Base-by-base conservation (phyloP, 2,329 filamentous ascomycete genomes). In the Ceratocystis variospora region DNA sequence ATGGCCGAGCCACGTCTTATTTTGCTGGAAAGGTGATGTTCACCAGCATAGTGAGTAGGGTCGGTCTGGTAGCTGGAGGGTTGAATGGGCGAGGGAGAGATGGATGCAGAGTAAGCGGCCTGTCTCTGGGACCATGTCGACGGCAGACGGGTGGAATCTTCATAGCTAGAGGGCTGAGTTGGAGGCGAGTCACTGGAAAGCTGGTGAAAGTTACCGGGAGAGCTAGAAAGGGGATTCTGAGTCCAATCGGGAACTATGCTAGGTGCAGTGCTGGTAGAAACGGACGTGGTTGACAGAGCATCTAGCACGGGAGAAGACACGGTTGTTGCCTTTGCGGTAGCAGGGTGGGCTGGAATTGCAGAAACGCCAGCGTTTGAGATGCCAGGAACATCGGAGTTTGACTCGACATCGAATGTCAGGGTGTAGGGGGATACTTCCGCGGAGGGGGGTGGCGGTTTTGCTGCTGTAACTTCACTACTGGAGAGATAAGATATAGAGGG, bases 51-150 rank as follows among this genome's bases (percentile, higher is more conserved):
- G 25, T 57, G 59, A 45, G 31, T n/a, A 15, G 15, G 31, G 15
- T 81, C 80, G 75, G 79, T 77, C 61, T 85, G 82, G 71, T 79
- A 83, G 73, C 82, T 84, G 68, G 4, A 81, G 80, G 31, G 80
- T 65, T 70, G 72, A 31, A 71, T 74, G 17, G 74, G 75, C 48
- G 76, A 75, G 8, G 76, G 77, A 50, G 53, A 57, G 28, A 53
- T 25, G 25, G 48, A 53, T 53, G 8, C 22, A 2, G 48, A 53
- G 25, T 59, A 59, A n/a, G 8, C 55, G 1, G 6, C 17, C 31
- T 59, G 55, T 10, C 55, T 59, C 15, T 37, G 55, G 15, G 55
- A 37, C 55, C 55, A 59, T 5, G 28, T n/a, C 17, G 55, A 31
- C 33, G 55, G 31, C 15, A 55, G 19, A 17, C 50, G 48, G 25